Base-by-base conservation (phyloP, 1,284 basidiomycete species). In the Austropuccinia psidii region DNA sequence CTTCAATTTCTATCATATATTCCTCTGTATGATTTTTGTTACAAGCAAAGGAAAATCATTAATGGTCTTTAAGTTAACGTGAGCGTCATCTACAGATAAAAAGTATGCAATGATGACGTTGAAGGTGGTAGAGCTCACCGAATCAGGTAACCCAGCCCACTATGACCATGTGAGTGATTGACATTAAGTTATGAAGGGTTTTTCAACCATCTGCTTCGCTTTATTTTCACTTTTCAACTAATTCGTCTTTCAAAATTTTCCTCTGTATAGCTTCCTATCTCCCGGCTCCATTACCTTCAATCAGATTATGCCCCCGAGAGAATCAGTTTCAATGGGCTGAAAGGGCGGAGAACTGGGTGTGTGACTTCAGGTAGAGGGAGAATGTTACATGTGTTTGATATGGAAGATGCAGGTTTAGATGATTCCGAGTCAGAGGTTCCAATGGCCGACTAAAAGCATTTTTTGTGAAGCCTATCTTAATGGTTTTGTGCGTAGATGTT, bases 311-410 rank as follows among this genome's bases (percentile, higher is more conserved):
- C 31, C 33, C 58, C 69, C 13, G 58, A 61, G 27, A 57, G 62
- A 27, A 72, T 72, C 45, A 52, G 45, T 62, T 41, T 72, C 24
- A 72, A 72, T 62, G 69, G 69, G 13, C 37, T 17, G 13, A 72
- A 37, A 43, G 57, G 57, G 21, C 29, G 69, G 33, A 27, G 69
- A 29, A 54, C 57, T 17, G 69, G 57, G 21, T 72, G 69, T 54
- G 69, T 72, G 45, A 45, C 62, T 33, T 61, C 57, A 37, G 69
- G 69, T 13, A 39, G 62, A 50, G 58, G 69, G 13, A 70, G 68
- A 45, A 60, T 61, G 39, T 37, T 70, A 35, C 55, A 70, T 52
- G 68, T 61, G 19, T 70, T 70, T 70, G 68, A 70, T 52, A 60
- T 60, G 68, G 57, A 61, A 21, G 68, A 70, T 52, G 45, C 29